phyloP scores from a whole-genome alignment of 345 rosid species.

The Bretschneidera sinensis region DNA sequence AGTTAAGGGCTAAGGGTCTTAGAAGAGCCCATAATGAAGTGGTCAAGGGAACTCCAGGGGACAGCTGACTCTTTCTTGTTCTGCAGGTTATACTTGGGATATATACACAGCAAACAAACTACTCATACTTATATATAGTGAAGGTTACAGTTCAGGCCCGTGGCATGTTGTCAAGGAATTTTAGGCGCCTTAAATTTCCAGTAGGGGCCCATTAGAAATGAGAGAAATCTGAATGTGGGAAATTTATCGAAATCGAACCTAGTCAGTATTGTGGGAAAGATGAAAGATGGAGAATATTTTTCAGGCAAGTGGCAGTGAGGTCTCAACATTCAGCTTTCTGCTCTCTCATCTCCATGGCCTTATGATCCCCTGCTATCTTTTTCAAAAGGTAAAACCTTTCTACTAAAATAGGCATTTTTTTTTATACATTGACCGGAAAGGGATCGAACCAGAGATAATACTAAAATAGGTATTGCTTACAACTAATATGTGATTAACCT shows the following conservation, averaged over 20 bases:
- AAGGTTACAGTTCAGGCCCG: too few relatives aligned
- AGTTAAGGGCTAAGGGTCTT: neutral
- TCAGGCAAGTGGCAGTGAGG: neutral
- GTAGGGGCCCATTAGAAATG: slow-evolving; percentile 1
- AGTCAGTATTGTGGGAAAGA: slow-evolving; percentile 11
- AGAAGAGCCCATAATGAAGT: slow-evolving; percentile 24
- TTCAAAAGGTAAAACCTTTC: too few relatives aligned
- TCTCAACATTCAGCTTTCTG: neutral
- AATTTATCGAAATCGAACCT: slow-evolving; percentile 8
- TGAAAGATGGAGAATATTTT: neutral
- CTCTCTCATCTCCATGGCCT: neutral
- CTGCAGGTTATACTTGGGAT: neutral
- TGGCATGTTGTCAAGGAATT: too few relatives aligned
- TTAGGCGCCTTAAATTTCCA: neutral
- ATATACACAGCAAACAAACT: neutral
- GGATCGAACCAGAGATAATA: too few relatives aligned
- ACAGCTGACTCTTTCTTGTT: slow-evolving; percentile 17
- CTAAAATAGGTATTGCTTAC: too few relatives aligned
- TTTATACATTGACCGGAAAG: too few relatives aligned
- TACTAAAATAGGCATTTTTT: too few relatives aligned
- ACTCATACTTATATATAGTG: too few relatives aligned
- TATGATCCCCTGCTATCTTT: too few relatives aligned
- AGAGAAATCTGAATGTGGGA: neutral
- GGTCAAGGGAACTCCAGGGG: slow-evolving; percentile 34
- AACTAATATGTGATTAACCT: too few relatives aligned